phyloP scores from a whole-genome alignment of 805 yeast genomes.

The Pichia nakasei region DNA sequence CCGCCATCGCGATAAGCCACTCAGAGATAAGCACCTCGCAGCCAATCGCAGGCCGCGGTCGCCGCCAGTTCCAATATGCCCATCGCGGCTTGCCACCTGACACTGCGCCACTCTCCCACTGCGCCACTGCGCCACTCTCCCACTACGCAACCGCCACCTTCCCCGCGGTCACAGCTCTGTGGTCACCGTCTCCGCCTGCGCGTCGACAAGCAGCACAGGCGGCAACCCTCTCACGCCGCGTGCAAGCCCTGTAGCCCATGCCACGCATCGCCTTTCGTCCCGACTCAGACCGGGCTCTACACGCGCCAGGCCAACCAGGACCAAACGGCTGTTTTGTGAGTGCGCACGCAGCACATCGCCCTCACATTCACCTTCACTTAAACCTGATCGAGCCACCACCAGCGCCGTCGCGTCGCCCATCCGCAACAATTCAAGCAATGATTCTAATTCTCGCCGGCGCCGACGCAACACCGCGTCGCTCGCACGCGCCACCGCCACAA shows the following conservation, averaged over 20 bases:
- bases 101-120: too few species aligned
- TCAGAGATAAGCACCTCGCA: too few species aligned
- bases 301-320: not conserved
- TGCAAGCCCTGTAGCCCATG: not conserved
- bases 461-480: slow-evolving; percentile 44
- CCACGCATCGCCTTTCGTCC: slow-evolving; percentile 30
- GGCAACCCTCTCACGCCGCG: not conserved
- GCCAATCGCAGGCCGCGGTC: too few species aligned
- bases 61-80: too few species aligned
- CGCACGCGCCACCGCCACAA: slow-evolving; percentile 78
- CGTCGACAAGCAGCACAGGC: not conserved
- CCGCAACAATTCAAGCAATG: slow-evolving; percentile 65
- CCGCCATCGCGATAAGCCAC: too few species aligned
- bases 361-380: not conserved
- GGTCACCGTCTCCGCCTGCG: not conserved
- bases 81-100: too few species aligned
- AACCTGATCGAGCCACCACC: not conserved
- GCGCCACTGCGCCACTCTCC: too few species aligned
- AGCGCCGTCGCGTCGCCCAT: slow-evolving; percentile 48
- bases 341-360: not conserved
- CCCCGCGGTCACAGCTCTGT: not conserved
- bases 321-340: not conserved
- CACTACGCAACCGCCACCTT: not conserved
- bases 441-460: slow-evolving; percentile 38
- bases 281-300: slow-evolving; percentile 79